phyloP scores from a whole-genome alignment of 176 grass and related monocot genomes.

The Oryza nivara region DNA sequence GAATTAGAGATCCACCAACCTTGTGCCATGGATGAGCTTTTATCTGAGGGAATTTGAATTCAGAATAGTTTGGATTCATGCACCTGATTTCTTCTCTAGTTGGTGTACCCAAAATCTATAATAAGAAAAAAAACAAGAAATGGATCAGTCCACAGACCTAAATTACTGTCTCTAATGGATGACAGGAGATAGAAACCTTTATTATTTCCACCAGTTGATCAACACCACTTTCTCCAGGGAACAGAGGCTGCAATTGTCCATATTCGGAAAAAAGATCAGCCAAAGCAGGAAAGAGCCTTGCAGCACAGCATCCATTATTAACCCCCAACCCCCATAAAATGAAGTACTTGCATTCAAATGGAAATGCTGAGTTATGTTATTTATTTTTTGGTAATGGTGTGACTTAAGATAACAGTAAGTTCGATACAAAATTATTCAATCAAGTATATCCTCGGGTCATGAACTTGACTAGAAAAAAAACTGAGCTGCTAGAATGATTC shows the following conservation, averaged over 20 bases:
- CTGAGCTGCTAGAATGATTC: constrained; percentile 12
- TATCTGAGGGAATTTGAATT: constrained; percentile 95
- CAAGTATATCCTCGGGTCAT: not conserved
- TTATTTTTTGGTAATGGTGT: not conserved
- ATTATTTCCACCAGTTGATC: constrained; percentile 98
- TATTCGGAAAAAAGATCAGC: not conserved
- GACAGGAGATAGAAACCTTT: constrained; percentile 60
- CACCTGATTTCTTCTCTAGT: constrained; percentile 98
- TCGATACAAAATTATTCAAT: not conserved
- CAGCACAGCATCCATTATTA: not conserved
- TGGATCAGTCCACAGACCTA: constrained; percentile 12
- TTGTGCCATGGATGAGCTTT: constrained; percentile 99
- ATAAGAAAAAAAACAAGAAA: constrained; percentile 15
- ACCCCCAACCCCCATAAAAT: not conserved
- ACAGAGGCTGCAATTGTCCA: constrained; percentile 66
- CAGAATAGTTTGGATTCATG: constrained; percentile 93
- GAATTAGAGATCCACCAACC: constrained; percentile 48
- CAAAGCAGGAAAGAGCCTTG: not conserved
- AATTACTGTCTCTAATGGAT: constrained; percentile 4
- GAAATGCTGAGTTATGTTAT: not conserved
- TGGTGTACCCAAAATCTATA: constrained; percentile 90
- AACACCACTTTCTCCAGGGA: constrained; percentile 95
- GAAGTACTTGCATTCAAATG: not conserved
- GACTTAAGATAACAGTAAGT: not conserved
- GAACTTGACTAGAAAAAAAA: constrained; percentile 22